phyloP scores from a whole-genome alignment of 345 rosid species.

The Stellera chamaejasme region DNA sequence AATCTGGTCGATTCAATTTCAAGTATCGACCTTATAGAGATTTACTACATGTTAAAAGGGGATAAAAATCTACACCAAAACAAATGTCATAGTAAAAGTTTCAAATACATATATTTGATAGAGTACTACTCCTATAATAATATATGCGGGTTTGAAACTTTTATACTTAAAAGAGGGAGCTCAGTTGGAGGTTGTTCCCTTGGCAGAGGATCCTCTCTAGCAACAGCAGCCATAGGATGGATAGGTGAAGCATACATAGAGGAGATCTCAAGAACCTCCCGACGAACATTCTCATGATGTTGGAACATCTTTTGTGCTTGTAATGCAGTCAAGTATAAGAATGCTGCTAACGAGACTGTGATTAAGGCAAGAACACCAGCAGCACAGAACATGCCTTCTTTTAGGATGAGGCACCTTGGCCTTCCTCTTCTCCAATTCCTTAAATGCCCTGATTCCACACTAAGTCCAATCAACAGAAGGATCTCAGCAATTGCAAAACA shows the following conservation, averaged over 20 bases:
- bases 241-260: constrained; percentile 61
- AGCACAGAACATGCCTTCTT: constrained; percentile 71
- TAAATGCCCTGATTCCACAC: constrained; percentile 89
- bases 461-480: constrained; percentile 59
- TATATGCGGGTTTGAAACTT: too few species aligned
- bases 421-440: constrained; percentile 73
- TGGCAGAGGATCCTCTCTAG: constrained; percentile 51
- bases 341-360: constrained; percentile 61
- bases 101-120: too few species aligned
- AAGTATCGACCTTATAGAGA: too few species aligned
- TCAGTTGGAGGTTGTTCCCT: constrained; percentile 22
- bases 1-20: too few species aligned
- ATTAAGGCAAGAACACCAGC: constrained; percentile 64
- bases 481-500: constrained; percentile 77
- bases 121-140: too few species aligned
- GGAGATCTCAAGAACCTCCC: constrained; percentile 48
- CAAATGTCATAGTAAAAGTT: too few species aligned
- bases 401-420: constrained; percentile 48
- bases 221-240: constrained; percentile 27
- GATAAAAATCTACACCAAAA: too few species aligned
- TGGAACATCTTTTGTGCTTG: constrained; percentile 52
- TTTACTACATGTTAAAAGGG: too few species aligned
- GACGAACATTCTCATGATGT: constrained; percentile 36
- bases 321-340: constrained; percentile 63
- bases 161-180: constrained; percentile 1